Percentiles rank a stretch among this genome's conserved stretches.
phyloP scores from a whole-genome alignment of 192 early-diverging fungal genomes.

The Coemansia interrupta region DNA sequence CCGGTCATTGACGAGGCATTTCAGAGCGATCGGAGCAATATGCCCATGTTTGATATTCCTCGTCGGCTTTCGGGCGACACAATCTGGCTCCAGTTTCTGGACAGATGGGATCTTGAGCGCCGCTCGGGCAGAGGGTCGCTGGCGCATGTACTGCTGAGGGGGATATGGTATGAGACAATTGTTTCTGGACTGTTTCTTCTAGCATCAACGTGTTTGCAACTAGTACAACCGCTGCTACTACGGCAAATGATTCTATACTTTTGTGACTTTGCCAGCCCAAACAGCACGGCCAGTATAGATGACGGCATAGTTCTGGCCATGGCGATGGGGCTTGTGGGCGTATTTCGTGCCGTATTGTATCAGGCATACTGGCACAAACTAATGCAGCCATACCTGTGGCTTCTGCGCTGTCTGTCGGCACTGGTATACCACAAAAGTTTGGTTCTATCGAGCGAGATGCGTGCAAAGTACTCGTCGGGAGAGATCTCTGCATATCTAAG shows the following conservation, averaged over 20 bases:
- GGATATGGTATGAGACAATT: conserved; percentile 4
- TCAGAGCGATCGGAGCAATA: conserved; percentile 54
- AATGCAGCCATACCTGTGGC: conserved; percentile 72
- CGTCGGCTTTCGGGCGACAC: conserved; percentile 4
- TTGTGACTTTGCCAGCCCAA: conserved; percentile 4
- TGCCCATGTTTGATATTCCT: conserved; percentile 14
- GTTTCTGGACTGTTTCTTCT: conserved; percentile 16
- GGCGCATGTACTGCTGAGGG: conserved; percentile 6
- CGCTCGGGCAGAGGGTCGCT: conserved; percentile 19
- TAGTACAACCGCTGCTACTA: conserved; percentile 26
- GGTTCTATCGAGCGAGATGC: conserved; percentile 72
- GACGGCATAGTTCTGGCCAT: conserved; percentile 23
- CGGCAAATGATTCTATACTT: conserved; percentile 23
- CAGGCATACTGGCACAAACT: conserved; percentile 66
- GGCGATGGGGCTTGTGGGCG: conserved; percentile 14
- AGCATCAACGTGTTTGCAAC: conserved; percentile 13
- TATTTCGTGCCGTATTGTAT: neutral
- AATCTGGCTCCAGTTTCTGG: conserved; percentile 14
- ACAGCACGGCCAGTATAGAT: conserved; percentile 1
- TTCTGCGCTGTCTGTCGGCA: conserved; percentile 39
- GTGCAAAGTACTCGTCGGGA: conserved; percentile 82
- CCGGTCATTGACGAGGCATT: conserved; percentile 77
- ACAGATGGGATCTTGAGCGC: conserved; percentile 6
- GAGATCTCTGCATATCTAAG: conserved; percentile 75
- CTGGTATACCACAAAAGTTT: conserved; percentile 77